Conservation (phyloP, 768 basidiomycete genomes). For the Termitomyces sp. region DNA sequence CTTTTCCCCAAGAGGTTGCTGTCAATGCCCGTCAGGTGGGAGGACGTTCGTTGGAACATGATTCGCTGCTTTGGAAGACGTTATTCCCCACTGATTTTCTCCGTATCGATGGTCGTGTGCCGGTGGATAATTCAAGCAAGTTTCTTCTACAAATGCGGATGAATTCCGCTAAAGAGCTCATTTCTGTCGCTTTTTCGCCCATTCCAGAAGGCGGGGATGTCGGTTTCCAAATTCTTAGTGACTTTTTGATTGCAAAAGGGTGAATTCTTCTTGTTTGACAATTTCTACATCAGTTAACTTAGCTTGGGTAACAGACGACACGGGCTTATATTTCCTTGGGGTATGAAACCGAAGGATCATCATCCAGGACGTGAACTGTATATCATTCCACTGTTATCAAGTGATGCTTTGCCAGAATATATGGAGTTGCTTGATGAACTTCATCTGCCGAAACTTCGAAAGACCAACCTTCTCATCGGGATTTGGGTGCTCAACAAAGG, state of each 20-base stretch:
- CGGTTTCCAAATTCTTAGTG: conserved; percentile 60
- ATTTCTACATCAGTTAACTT: conserved; percentile 11
- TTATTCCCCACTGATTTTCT: conserved; percentile 71
- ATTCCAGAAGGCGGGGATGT: conserved; percentile 36
- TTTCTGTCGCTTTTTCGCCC: conserved; percentile 73
- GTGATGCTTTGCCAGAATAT: conserved; percentile 75
- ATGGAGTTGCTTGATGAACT: conserved; percentile 81
- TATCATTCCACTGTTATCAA: conserved; percentile 70
- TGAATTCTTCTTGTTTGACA: conserved; percentile 31
- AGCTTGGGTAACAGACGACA: conserved; percentile 59
- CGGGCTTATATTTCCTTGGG: conserved; percentile 86
- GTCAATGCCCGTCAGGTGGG: conserved; percentile 78
- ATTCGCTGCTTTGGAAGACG: conserved; percentile 68
- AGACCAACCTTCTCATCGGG: conserved; percentile 68
- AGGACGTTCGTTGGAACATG: conserved; percentile 55
- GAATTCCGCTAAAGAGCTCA: conserved; percentile 74
- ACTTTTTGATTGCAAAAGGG: conserved; percentile 73
- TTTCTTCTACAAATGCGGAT: conserved; percentile 79
- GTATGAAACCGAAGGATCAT: conserved; percentile 65
- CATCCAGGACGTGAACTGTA: conserved; percentile 85
- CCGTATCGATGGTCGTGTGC: conserved; percentile 82
- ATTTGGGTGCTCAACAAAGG: conserved; percentile 87
- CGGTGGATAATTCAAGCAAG: conserved; percentile 68
- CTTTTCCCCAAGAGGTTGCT: conserved; percentile 60
- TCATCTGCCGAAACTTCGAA: conserved; percentile 60